A percentile compares a stretch with the other conserved stretches of the same genome.
Evolutionary conservation across 139 green algal species (phyloP).

Genomic region (Coelastrella sp.): DNA sequence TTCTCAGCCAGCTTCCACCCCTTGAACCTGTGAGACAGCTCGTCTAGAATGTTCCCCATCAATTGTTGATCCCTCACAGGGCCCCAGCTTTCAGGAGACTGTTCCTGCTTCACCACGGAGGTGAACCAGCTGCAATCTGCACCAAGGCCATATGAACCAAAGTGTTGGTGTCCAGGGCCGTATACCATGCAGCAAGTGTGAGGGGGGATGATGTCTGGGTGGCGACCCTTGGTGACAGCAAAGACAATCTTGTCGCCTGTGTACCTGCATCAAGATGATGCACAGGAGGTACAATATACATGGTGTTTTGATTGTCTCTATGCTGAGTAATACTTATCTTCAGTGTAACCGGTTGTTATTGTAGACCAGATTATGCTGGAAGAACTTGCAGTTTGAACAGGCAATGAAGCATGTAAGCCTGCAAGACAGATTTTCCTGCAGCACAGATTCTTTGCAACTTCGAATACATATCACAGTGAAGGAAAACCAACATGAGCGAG

Average conservation of each 20-base stretch:
- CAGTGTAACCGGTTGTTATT: no score
- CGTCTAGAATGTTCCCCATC: background rate
- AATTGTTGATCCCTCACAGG: background rate
- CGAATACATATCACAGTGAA: no score
- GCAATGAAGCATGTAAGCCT: no score
- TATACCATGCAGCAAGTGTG: slow-evolving; percentile 9
- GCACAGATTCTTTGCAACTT: no score
- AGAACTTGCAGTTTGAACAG: no score
- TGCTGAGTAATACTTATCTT: no score
- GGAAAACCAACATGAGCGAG: no score
- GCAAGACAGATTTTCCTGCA: no score
- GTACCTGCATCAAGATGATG: no score
- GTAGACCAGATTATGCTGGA: no score
- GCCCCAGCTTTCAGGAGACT: slow-evolving; percentile 27
- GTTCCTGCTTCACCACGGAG: background rate
- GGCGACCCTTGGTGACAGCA: slow-evolving; percentile 13
- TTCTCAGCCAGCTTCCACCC: slow-evolving; percentile 32
- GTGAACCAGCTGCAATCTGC: slow-evolving; percentile 45
- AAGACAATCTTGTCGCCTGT: slow-evolving; percentile 39
- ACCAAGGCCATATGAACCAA: slow-evolving; percentile 41
- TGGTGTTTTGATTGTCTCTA: no score
- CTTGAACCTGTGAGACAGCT: slow-evolving; percentile 6
- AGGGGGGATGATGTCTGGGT: slow-evolving; percentile 24
- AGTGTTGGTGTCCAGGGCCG: slow-evolving; percentile 25
- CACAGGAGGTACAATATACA: no score